phyloP scores from a whole-genome alignment of 2,329 filamentous ascomycete genomes.

The Huntiella bhutanensis region DNA sequence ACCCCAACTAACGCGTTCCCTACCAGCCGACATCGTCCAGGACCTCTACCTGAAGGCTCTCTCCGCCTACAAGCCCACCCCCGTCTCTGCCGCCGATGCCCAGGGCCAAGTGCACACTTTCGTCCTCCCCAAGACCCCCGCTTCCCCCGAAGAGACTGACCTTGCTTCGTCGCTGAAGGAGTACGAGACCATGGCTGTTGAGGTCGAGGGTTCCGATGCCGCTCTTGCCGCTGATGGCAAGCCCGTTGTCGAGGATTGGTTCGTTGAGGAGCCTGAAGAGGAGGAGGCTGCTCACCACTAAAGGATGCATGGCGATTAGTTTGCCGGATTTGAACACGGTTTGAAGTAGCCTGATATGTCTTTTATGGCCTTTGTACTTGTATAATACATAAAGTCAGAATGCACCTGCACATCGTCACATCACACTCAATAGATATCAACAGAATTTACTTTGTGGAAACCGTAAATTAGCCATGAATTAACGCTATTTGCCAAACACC shows the following conservation, averaged over 20 bases:
- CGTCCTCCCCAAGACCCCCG: slow-evolving; percentile 56
- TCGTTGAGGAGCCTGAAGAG: slow-evolving; percentile 59
- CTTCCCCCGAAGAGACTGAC: slow-evolving; percentile 84
- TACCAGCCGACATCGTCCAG: slow-evolving; percentile 82
- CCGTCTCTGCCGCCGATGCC: slow-evolving; percentile 69
- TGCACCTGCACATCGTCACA: too few species aligned
- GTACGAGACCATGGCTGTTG: slow-evolving; percentile 86
- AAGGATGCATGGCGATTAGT: background rate
- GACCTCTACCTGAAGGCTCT: slow-evolving; percentile 95
- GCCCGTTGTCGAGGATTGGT: slow-evolving; percentile 50
- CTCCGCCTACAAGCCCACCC: slow-evolving; percentile 77
- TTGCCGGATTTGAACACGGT: too few species aligned
- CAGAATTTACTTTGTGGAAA: too few species aligned
- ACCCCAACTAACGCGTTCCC: slow-evolving; percentile 14
- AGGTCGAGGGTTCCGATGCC: slow-evolving; percentile 73
- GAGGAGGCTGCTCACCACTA: slow-evolving; percentile 29
- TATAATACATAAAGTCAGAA: too few species aligned
- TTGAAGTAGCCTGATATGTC: too few species aligned
- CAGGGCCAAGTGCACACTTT: slow-evolving; percentile 87
- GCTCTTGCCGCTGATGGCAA: slow-evolving; percentile 37
- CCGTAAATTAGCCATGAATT: too few species aligned
- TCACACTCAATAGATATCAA: too few species aligned
- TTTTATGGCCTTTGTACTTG: too few species aligned
- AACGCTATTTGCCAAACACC: too few species aligned
- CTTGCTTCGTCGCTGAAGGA: slow-evolving; percentile 80